Evolutionary conservation across 2,329 filamentous ascomycete genomes (phyloP).

Genomic region (Pseudogymnoascus sp.): DNA sequence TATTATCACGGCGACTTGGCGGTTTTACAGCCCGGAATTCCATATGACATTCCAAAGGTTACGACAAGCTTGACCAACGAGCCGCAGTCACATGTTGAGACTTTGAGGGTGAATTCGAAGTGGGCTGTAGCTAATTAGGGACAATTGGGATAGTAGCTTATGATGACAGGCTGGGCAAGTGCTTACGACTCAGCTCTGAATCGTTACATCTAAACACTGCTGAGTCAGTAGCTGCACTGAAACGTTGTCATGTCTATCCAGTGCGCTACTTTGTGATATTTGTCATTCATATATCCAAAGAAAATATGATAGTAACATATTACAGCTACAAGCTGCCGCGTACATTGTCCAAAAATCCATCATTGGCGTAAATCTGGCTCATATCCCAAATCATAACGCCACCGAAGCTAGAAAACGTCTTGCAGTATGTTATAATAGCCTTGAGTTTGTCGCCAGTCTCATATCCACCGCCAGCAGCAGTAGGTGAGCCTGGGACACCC

Average conservation of each 20-base stretch:
- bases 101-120: not conserved
- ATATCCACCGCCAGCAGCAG: slow-evolving; percentile 49
- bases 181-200: not conserved
- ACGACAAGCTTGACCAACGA: not conserved
- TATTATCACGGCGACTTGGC: not conserved
- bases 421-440: slow-evolving; percentile 44
- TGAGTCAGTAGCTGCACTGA: no score
- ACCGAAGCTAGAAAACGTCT: slow-evolving; percentile 51
- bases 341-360: slow-evolving; percentile 44
- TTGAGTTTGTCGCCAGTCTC: slow-evolving; percentile 37
- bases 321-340: slow-evolving; percentile 20
- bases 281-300: slow-evolving; percentile 7
- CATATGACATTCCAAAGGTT: not conserved
- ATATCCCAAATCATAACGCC: slow-evolving; percentile 66
- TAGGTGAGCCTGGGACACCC: slow-evolving; percentile 44
- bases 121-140: not conserved
- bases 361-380: slow-evolving; percentile 51
- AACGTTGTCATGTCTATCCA: slow-evolving; percentile 7
- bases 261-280: not conserved
- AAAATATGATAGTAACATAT: slow-evolving; percentile 20
- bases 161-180: not conserved
- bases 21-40: not conserved
- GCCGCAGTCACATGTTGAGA: not conserved
- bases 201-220: not conserved
- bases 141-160: no score